phyloP scores from a whole-genome alignment of 306 rosid species.

The Begonia fuchsioides region DNA sequence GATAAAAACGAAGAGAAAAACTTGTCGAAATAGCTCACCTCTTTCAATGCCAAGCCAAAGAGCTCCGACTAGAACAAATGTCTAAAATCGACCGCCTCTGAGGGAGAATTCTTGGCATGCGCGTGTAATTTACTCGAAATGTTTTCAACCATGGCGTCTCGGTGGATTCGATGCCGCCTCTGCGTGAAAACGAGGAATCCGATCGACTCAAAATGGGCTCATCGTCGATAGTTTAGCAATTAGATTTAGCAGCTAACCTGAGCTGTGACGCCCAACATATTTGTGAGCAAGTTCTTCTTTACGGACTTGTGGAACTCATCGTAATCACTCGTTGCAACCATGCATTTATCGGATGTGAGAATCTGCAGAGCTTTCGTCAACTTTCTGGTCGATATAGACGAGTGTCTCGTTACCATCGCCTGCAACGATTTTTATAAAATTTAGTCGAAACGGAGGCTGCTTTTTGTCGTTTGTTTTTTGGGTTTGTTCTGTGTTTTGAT shows the following conservation, averaged over 20 bases:
- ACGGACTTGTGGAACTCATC: conserved; percentile 64
- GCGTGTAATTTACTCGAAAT: conserved; percentile 26
- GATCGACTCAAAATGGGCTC: no score
- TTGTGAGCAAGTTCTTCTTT: conserved; percentile 51
- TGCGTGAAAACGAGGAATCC: conserved; percentile 12
- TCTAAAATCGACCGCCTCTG: conserved; percentile 46
- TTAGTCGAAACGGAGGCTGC: no score
- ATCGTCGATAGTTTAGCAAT: no score
- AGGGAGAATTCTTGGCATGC: conserved; percentile 27
- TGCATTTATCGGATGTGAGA: conserved; percentile 58
- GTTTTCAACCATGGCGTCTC: conserved; percentile 54
- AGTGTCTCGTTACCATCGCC: conserved; percentile 82
- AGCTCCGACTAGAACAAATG: conserved; percentile 48
- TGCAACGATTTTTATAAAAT: conserved; percentile 8
- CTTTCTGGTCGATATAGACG: conserved; percentile 75
- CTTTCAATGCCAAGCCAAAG: conserved; percentile 57
- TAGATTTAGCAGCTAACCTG: conserved; percentile 32
- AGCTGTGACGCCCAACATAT: conserved; percentile 59
- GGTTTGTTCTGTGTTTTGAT: no score
- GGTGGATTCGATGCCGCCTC: conserved; percentile 55
- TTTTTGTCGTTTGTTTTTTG: no score
- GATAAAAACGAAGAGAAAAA: neutral
- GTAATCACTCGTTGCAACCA: conserved; percentile 94
- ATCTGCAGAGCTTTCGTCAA: conserved; percentile 43
- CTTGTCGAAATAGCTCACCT: conserved; percentile 27